Evolutionary conservation across 495 filamentous ascomycete genomes (phyloP).

Genomic region (Xylaria palmicola): DNA sequence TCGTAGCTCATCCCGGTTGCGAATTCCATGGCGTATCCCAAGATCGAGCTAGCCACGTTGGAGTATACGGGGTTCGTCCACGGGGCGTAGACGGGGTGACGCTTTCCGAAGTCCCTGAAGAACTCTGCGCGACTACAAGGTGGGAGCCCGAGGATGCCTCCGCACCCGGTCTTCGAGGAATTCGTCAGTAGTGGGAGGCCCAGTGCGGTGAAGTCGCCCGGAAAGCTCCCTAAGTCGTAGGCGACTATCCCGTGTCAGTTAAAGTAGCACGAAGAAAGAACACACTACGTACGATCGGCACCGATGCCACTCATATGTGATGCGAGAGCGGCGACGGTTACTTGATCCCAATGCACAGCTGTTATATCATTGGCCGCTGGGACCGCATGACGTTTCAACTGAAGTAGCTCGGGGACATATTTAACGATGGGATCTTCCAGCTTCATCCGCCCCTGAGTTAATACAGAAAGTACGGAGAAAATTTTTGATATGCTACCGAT

Average conservation of each 20-base stretch:
- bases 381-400: slow-evolving; percentile 26
- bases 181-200: slow-evolving; percentile 30
- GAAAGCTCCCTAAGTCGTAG: slow-evolving; percentile 27
- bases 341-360: slow-evolving; percentile 36
- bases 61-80: slow-evolving; percentile 42
- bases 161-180: slow-evolving; percentile 30
- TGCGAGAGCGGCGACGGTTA: slow-evolving; percentile 38
- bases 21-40: slow-evolving; percentile 38
- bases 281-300: slow-evolving; percentile 28
- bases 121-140: slow-evolving; percentile 34
- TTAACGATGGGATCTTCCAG: slow-evolving; percentile 48
- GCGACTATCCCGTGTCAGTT: slow-evolving; percentile 21
- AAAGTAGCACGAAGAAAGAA: not conserved
- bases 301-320: slow-evolving; percentile 39
- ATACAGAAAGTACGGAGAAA: slow-evolving; percentile 43
- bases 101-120: slow-evolving; percentile 34
- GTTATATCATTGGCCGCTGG: slow-evolving; percentile 26
- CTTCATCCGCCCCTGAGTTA: slow-evolving; percentile 37
- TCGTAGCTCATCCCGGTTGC: slow-evolving; percentile 34
- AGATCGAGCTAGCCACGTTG: slow-evolving; percentile 40
- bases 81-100: slow-evolving; percentile 36
- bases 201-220: slow-evolving; percentile 27
- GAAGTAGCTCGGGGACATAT: slow-evolving; percentile 41
- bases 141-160: slow-evolving; percentile 30
- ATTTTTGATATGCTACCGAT: slow-evolving; percentile 55